Base-by-base conservation (phyloP, 192 early-diverging fungal species). In the Diversispora epigaea region DNA sequence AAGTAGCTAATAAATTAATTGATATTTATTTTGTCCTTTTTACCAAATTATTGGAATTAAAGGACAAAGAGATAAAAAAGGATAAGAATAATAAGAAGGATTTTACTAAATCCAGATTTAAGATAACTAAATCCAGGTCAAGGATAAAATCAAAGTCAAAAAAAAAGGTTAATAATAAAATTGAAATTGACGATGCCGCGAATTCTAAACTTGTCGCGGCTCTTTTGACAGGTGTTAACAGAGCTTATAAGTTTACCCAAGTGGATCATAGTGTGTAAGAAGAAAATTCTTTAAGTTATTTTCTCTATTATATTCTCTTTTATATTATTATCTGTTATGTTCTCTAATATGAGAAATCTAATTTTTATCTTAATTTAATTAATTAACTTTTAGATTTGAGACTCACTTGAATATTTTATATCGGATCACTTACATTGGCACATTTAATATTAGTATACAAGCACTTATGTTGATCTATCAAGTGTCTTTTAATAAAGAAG, bases 21-120 rank as follows among this genome's bases (percentile, higher is more conserved):
- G 93, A 93, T 40, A 77, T 97, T 11, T 99, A 99, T 80, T 96
- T 99, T 85, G 80, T 83, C 4, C 85, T 98, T 49, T 99, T 99
- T 84, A 89, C 93, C 78, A 85, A 83, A 55, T 83, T 99, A 71
- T 85, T 95, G 67, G 86, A 87, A 60, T 57, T 75, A 12, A 86
- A 78, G 46, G 75, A 80, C 60, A 83, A 76, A 56, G 78, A 83
- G 50, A 82, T 25, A 78, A 84, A 47, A 81, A 75, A 77, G 32
- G 60, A 70, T 39, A 70, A 60, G 22, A 71, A 55, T 12, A 46
- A 78, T 11, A 62, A 73, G 10, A 82, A 77, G n/a, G 49, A 68
- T 55, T 32, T 32, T 32, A 32, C 25, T 32, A 32, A 32, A 32
- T 32, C 25, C 25, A 32, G 25, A 32, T 32, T 32, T 1, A 32